Evolutionary conservation across 495 filamentous ascomycete species (phyloP), one percentile per base, ranked within the genome.

Genomic region (Neurospora sp.): DNA sequence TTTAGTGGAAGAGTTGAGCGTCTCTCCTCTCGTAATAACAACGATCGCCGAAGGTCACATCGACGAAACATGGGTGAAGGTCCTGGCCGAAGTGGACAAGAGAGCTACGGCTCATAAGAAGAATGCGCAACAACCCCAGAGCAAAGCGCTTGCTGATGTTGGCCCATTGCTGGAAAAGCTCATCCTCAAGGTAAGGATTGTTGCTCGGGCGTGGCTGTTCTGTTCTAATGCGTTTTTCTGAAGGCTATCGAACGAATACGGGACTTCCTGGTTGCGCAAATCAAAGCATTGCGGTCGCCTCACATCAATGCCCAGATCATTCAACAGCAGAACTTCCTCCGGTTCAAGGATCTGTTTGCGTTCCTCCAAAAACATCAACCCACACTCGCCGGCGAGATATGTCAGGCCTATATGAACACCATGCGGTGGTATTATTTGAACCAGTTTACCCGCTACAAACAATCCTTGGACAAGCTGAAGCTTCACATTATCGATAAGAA

Each of bases 381-480:
- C 1, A 84, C 88, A 37, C 88, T 99, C 7, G 92, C 93, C 3
- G 91, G 93, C 42, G 92, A 98, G 78, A 97, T 98, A 75, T 89
- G 89, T 23, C 93, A 95, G 82, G 96, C 96, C 8, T 99, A 99
- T 76, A 90, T 97, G 82, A 97, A 98, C 82, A 99, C 96, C 9
- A 98, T 99, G 95, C 89, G 94, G 62, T 99, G 96, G 96, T 99
- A 99, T 77, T 98, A 98, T 78, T 83, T 90, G 46, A 95, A 91
- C 73, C 91, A 98, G 80, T 99, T 99, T 80, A 91, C 89, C 5
- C 92, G 95, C 20, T 99, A 98, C 79, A 88, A 91, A 70, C 89
- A 90, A 73, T 88, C 94, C 1, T 88, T 99, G 1, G 90, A 91
- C 72, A 97, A 94, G 78, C 86, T 98, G 75, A 94, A 92, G 76